Percentiles rank a stretch among this genome's conserved stretches.
Evolutionary conservation across 169 alveolate genomes (phyloP).

Genomic region (Eimeria sp.): DNA sequence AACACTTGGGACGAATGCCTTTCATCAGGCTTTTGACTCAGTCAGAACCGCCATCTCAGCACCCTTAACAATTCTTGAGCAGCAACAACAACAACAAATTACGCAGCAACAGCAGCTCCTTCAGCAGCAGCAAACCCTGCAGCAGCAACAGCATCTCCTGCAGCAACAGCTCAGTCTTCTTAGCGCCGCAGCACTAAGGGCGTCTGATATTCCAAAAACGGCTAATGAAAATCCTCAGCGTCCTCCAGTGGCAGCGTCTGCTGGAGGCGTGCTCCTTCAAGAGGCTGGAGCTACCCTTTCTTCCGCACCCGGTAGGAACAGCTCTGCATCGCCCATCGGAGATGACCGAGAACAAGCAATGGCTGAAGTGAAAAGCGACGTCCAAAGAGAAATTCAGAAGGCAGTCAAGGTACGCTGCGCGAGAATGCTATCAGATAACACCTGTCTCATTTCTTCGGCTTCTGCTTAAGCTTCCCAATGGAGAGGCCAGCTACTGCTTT

Average conservation of each 20-base stretch:
- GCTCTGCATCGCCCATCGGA: background rate
- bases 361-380: conserved; percentile 43
- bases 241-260: conserved; percentile 1
- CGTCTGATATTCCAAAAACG: background rate
- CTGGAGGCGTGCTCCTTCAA: conserved; percentile 11
- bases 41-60: conserved; percentile 17
- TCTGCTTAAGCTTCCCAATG: background rate
- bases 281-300: conserved; percentile 19
- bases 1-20: conserved; percentile 2
- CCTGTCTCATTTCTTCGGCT: background rate
- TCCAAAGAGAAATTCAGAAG: conserved; percentile 74
- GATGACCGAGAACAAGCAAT: conserved; percentile 1
- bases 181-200: conserved; percentile 63
- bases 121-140: conserved; percentile 64
- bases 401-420: conserved; percentile 67
- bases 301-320: background rate
- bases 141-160: conserved; percentile 57
- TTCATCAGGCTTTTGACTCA: conserved; percentile 11
- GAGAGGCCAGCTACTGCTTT: background rate
- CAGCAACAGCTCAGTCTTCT: conserved; percentile 69
- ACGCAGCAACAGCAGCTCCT: conserved; percentile 59
- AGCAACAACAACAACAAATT: conserved; percentile 60
- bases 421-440: background rate
- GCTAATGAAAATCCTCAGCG: background rate
- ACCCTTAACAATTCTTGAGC: conserved; percentile 40